phyloP scores from a whole-genome alignment of 129 eudicot genomes.

The Silybum marianum region DNA sequence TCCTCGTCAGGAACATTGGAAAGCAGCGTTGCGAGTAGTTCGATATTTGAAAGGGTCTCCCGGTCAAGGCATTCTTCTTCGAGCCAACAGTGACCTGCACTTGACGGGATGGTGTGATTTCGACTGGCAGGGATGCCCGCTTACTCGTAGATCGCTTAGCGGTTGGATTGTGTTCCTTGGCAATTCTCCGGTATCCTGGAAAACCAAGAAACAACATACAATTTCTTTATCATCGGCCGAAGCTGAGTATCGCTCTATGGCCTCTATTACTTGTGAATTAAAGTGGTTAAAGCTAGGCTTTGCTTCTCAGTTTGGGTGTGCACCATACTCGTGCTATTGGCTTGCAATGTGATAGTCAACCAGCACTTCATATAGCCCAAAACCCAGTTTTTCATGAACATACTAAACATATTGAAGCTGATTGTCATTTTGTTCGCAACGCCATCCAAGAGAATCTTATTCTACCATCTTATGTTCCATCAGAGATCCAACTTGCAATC shows the following conservation, averaged over 20 bases:
- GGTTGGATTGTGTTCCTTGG: not conserved
- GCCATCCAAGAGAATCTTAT: not conserved
- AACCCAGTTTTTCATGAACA: not conserved
- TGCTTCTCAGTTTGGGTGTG: not conserved
- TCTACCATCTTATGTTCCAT: not conserved
- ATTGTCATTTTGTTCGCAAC: not conserved
- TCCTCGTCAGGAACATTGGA: not conserved
- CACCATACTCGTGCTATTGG: not conserved
- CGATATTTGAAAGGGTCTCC: not conserved
- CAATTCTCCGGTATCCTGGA: not conserved
- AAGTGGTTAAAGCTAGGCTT: not conserved
- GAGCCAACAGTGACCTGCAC: not conserved
- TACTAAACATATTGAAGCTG: not conserved
- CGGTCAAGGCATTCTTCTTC: not conserved
- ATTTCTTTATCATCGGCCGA: no score
- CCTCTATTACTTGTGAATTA: not conserved
- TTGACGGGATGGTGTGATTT: not conserved
- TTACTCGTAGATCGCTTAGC: not conserved
- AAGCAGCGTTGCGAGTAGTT: not conserved
- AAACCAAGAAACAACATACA: not conserved
- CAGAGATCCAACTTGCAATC: not conserved
- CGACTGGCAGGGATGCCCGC: not conserved
- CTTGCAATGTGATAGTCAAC: not conserved
- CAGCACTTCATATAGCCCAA: not conserved
- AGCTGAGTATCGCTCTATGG: no score